These are phyloP conservation scores for Aspergillus sp. DNA, from an alignment of 2,329 filamentous ascomycete genomes.

Conservation along the genomic window DNA sequence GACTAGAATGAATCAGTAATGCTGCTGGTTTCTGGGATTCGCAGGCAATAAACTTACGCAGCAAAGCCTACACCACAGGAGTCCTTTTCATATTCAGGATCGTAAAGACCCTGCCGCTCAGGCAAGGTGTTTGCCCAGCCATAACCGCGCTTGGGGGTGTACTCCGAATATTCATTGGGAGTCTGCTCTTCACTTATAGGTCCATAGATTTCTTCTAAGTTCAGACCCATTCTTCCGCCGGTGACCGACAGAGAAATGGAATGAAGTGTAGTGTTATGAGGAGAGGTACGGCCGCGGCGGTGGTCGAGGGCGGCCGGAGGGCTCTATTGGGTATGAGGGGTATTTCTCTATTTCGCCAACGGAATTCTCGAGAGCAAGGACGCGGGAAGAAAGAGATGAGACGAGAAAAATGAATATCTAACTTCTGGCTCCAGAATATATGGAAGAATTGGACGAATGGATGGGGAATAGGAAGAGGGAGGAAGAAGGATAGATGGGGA, in stretches of 20 bases:
- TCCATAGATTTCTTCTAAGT: constrained; percentile 43
- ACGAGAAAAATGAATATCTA: constrained; percentile 10
- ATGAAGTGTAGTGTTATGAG: constrained; percentile 6
- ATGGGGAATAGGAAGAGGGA: constrained; percentile 1
- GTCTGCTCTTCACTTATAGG: constrained; percentile 39
- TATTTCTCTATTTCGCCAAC: constrained; percentile 21
- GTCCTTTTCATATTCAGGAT: constrained; percentile 95
- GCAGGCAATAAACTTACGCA: constrained; percentile 58
- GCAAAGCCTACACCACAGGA: constrained; percentile 98
- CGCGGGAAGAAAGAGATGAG: constrained; percentile 12
- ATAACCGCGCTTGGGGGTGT: constrained; percentile 58
- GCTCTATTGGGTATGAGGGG: constrained; percentile 5
- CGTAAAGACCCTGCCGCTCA: constrained; percentile 97
- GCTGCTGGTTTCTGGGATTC: neutral
- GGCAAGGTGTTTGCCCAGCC: constrained; percentile 93
- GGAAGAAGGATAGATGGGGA: constrained; percentile 7
- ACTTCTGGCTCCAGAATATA: constrained; percentile 12
- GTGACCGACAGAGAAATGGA: constrained; percentile 35
- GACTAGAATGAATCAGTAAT: constrained; percentile 46
- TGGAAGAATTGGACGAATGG: constrained; percentile 1
- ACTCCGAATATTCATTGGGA: constrained; percentile 45
- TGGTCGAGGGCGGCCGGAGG: constrained; percentile 7
- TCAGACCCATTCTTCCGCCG: constrained; percentile 47
- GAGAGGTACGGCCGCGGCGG: constrained; percentile 8
- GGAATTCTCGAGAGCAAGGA: constrained; percentile 11